Conservation (phyloP, 139 green algal genomes). For the Haematococcus lacustris region DNA sequence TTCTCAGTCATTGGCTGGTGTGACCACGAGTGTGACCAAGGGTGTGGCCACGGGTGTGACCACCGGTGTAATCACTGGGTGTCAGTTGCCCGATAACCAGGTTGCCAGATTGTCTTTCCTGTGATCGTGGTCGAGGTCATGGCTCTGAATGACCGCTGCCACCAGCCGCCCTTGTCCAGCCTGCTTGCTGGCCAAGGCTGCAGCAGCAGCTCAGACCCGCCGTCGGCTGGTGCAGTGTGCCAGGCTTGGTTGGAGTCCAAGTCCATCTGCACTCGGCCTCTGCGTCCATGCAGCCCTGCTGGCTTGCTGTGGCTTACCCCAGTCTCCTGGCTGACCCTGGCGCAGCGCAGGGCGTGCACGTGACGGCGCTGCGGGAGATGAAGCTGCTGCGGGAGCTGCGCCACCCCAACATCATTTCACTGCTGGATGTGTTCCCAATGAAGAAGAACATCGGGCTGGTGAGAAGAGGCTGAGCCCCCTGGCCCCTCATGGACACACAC, state of each 20-base stretch:
- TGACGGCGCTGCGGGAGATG: slow-evolving; percentile 85
- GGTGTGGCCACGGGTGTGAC: too few relatives aligned
- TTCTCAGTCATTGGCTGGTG: too few relatives aligned
- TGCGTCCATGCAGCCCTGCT: neutral
- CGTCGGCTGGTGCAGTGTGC: neutral
- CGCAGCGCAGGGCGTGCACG: slow-evolving; percentile 65
- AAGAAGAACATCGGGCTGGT: slow-evolving; percentile 44
- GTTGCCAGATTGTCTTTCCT: too few relatives aligned
- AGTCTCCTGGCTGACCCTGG: neutral
- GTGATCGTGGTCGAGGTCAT: too few relatives aligned
- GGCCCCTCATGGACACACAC: too few relatives aligned
- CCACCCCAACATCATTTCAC: slow-evolving; percentile 64
- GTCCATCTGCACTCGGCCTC: neutral
- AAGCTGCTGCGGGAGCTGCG: slow-evolving; percentile 81
- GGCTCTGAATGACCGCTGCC: too few relatives aligned
- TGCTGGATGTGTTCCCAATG: slow-evolving; percentile 75
- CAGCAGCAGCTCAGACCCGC: neutral
- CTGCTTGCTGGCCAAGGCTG: neutral
- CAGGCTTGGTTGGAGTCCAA: neutral
- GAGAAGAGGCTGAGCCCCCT: too few relatives aligned
- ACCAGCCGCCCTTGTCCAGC: neutral
- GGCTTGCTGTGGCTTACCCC: neutral
- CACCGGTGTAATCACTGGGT: too few relatives aligned
- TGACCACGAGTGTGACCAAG: too few relatives aligned
- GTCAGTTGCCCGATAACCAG: too few relatives aligned